A percentile compares a stretch with the other conserved stretches of the same genome.
These are phyloP conservation scores for Murraya koenigii DNA, from an alignment of 345 rosid genomes.

Conservation along the genomic window DNA sequence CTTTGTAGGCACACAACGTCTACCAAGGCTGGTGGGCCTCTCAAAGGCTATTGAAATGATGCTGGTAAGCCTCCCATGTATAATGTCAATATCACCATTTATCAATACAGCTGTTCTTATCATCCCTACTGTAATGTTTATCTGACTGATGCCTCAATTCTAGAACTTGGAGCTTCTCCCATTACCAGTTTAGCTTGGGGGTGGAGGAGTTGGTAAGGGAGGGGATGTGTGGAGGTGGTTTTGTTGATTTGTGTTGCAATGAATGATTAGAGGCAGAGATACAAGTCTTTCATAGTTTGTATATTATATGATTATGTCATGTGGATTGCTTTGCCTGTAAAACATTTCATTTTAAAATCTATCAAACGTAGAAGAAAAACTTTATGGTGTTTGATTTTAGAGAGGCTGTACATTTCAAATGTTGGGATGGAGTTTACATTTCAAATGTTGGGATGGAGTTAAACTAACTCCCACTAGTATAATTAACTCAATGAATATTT, in stretches of 20 bases:
- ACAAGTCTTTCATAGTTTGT: background rate
- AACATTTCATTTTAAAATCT: background rate
- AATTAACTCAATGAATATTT: background rate
- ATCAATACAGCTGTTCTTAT: background rate
- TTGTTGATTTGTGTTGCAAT: background rate
- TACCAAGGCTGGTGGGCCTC: constrained; percentile 91
- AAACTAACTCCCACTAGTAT: background rate
- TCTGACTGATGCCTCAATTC: background rate
- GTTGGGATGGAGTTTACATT: background rate
- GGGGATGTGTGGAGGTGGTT: background rate
- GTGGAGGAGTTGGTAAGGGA: background rate
- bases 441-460: background rate
- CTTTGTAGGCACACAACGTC: constrained; percentile 89
- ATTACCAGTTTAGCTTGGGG: background rate
- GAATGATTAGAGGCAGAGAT: background rate
- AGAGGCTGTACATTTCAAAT: background rate
- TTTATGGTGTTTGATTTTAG: background rate
- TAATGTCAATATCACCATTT: background rate
- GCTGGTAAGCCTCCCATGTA: constrained; percentile 46
- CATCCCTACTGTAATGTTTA: background rate
- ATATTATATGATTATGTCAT: background rate
- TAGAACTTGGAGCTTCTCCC: constrained; percentile 2
- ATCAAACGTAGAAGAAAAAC: background rate
- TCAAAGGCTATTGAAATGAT: constrained; percentile 84
- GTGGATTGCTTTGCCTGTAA: background rate